Conservation (phyloP, 805 yeast species). For the Candida namnaoensis region DNA sequence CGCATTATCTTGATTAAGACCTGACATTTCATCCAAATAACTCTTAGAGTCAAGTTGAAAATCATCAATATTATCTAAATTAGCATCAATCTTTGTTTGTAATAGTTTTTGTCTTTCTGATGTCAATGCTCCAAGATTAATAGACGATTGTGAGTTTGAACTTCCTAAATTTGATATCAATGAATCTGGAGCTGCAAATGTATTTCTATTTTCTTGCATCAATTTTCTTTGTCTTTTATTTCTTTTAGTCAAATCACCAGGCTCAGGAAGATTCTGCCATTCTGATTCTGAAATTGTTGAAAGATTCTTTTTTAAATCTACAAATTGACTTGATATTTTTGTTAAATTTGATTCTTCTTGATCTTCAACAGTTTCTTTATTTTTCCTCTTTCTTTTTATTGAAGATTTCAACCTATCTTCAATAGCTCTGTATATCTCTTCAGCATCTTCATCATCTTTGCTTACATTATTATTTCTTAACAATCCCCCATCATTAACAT, state of each 20-base stretch:
- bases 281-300: conserved; percentile 53
- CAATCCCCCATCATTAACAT: conserved; percentile 20
- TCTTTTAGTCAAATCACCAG: conserved; percentile 74
- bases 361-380: conserved; percentile 14
- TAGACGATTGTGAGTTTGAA: conserved; percentile 22
- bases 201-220: conserved; percentile 54
- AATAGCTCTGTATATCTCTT: conserved; percentile 52
- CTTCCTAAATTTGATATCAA: conserved; percentile 32
- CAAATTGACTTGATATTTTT: conserved; percentile 44
- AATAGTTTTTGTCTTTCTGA: conserved; percentile 57
- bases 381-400: conserved; percentile 11
- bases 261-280: conserved; percentile 83
- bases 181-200: conserved; percentile 78
- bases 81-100: conserved; percentile 41
- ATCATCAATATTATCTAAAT: conserved; percentile 6
- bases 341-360: conserved; percentile 12
- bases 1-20: conserved; percentile 5
- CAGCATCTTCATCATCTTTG: conserved; percentile 74
- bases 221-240: conserved; percentile 66
- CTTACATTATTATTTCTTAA: conserved; percentile 23
- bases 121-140: conserved; percentile 43
- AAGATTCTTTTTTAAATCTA: conserved; percentile 59
- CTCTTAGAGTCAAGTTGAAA: conserved; percentile 12
- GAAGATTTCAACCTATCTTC: conserved; percentile 42
- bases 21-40: conserved; percentile 31